Evolutionary conservation across 345 rosid genomes (phyloP), one percentile per base, ranked within the genome.

Genomic region (Cochlearia excelsa): DNA sequence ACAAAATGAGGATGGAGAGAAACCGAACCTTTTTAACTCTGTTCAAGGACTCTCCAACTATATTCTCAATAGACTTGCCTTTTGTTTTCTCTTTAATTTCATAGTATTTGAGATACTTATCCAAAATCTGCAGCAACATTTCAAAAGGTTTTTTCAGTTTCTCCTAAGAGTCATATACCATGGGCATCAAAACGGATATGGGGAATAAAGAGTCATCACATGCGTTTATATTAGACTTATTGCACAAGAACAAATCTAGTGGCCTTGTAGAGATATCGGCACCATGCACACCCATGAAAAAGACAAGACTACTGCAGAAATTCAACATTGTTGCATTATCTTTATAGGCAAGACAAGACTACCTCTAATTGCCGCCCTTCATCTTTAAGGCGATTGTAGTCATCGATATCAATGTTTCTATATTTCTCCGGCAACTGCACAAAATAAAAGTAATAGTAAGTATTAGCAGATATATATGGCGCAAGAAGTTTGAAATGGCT

Each of bases 351-450:
- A 16, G 23, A 16, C 23, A 16, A 16, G 23, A 16, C 23, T 68
- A 86, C 99, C 91, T 82, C 85, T 75, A 80, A 51, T 56, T 78
- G 83, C 42, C 38, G 79, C 46, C 79, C 73, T 44, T 79, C 85
- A 72, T 70, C 78, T 82, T 86, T 93, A 64, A 87, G 77, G 59
- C 84, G 80, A 45, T 80, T 74, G 66, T 93, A 85, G 33, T 93
- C 87, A 70, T 85, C 91, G 61, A 81, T 72, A 66, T 89, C 85
- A 64, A 87, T 68, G 70, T 78, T 85, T 79, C 65, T 74, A 47
- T 74, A 75, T 33, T 81, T 81, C 82, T 85, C 83, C 63, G 81
- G 86, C 67, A 93, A 67, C 97, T 87, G 61, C 70, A 72, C 39
- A 33, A 71, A 72, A 69, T 2, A 49, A 57, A 54, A 26, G 51